A percentile compares a stretch with the other conserved stretches of the same genome.
Evolutionary conservation across 2,329 filamentous ascomycete species (phyloP).

Genomic region (Trichophyton verrucosum): DNA sequence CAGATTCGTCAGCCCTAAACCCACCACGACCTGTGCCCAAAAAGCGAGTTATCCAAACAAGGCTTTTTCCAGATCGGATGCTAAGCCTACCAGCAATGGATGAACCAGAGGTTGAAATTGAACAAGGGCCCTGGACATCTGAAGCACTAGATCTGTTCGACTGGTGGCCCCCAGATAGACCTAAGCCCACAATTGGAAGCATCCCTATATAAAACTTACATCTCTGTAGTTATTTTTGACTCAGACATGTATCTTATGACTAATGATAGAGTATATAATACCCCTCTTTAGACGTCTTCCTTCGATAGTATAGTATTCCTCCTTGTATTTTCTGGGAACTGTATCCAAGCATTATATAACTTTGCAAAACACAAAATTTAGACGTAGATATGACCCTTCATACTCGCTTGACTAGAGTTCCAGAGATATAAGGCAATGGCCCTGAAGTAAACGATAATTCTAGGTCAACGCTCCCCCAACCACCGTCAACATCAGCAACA

Average conservation of each 20-base stretch:
- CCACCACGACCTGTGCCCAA: conserved; percentile 6
- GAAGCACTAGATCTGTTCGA: conserved; percentile 34
- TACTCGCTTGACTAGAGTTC: conserved; percentile 29
- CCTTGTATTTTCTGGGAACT: neutral
- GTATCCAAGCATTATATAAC: neutral
- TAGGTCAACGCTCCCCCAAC: conserved; percentile 40
- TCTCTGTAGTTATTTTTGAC: neutral
- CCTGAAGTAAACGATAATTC: conserved; percentile 29
- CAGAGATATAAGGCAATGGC: conserved; percentile 31
- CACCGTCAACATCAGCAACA: conserved; percentile 31
- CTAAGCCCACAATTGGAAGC: conserved; percentile 18
- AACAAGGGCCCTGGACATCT: conserved; percentile 31
- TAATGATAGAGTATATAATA: neutral
- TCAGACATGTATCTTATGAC: neutral
- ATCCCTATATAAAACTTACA: neutral
- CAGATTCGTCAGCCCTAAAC: conserved; percentile 23
- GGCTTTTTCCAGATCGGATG: neutral
- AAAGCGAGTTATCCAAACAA: conserved; percentile 1
- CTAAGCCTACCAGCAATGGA: neutral
- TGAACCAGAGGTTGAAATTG: conserved; percentile 15
- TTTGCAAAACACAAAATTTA: neutral
- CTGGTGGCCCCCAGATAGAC: conserved; percentile 30
- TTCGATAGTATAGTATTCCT: neutral
- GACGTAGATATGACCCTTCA: neutral
- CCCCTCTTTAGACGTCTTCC: neutral